Evolutionary conservation across 208 protist genomes (phyloP), one percentile per base, ranked within the genome.

Genomic region (Naegleria gruberi): DNA sequence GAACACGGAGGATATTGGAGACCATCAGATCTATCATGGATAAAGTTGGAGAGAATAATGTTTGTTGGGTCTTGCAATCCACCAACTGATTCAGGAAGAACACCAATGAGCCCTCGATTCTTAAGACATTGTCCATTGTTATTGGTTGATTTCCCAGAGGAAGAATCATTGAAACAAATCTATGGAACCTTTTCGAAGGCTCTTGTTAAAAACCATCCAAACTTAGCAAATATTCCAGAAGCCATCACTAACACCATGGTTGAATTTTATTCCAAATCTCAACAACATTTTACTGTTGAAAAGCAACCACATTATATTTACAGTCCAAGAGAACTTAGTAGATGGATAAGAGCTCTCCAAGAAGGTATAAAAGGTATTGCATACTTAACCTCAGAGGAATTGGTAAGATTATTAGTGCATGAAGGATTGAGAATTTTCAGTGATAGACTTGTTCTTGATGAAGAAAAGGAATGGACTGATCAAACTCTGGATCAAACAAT

Each of bases 221-320:
- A 86, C 15, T 91, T 99, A 0, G 90, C 94, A 41, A 17, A 90
- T 23, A 91, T 95, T 19, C 92, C 95, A 0, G 90, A 94, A 10
- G 87, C 90, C 15, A 94, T 98, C 4, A 96, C 97, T 73, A 89
- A 94, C 73, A 96, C 97, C 47, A 99, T 99, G 97, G 97, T 99
- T 26, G 94, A 96, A 73, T 96, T 99, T 90, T 99, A 99, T 92
- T 91, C 91, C 7, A 90, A 88, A n/a, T 98, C 96, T 3, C 97
- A 99, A 93, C 90, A 94, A 57, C 95, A 92, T 42, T 99, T 99
- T 93, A 98, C 96, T 1, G 94, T 97, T 15, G 94, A 97, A 89
- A 95, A 97, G 90, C 97, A 99, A 91, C 96, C 96, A 47, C 98
- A 99, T 93, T 99, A 99, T 94, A 95, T 99, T 73, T 99, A 99